These are phyloP conservation scores for Phallus indusiatus DNA, from an alignment of 768 basidiomycete species.

Conservation along the genomic window DNA sequence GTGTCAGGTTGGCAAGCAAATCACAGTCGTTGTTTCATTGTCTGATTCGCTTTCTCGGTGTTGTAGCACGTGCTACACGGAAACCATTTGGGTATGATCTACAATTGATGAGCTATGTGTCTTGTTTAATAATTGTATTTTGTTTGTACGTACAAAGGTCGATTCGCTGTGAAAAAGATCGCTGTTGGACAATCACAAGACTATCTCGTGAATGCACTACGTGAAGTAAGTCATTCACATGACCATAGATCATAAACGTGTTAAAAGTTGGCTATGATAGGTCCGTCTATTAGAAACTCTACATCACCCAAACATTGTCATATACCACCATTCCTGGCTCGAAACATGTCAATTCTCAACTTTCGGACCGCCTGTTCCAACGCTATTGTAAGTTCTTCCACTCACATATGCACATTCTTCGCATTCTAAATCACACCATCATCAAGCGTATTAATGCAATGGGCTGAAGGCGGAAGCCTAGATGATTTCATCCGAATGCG, in stretches of 20 bases:
- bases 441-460: conserved; percentile 82
- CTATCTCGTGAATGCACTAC: conserved; percentile 73
- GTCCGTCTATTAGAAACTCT: conserved; percentile 80
- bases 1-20: conserved; percentile 52
- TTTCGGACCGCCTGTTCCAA: conserved; percentile 82
- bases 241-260: background rate
- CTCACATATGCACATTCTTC: background rate
- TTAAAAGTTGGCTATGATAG: conserved; percentile 22
- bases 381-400: conserved; percentile 59
- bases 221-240: conserved; percentile 45
- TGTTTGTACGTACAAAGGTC: conserved; percentile 34
- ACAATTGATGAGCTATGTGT: background rate
- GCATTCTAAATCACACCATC: background rate
- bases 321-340: conserved; percentile 94
- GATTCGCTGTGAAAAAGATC: conserved; percentile 95
- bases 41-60: too few species aligned
- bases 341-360: conserved; percentile 78
- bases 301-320: conserved; percentile 88
- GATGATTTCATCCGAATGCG: conserved; percentile 83
- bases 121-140: background rate
- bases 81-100: conserved; percentile 59
- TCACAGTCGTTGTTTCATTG: background rate
- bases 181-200: conserved; percentile 86
- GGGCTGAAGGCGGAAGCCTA: conserved; percentile 70
- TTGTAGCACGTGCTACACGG: conserved; percentile 79